Percentiles rank a stretch among this genome's conserved stretches.
Conservation (phyloP, 202 grass and related monocot species). For the Hordeum pubiflorum region DNA sequence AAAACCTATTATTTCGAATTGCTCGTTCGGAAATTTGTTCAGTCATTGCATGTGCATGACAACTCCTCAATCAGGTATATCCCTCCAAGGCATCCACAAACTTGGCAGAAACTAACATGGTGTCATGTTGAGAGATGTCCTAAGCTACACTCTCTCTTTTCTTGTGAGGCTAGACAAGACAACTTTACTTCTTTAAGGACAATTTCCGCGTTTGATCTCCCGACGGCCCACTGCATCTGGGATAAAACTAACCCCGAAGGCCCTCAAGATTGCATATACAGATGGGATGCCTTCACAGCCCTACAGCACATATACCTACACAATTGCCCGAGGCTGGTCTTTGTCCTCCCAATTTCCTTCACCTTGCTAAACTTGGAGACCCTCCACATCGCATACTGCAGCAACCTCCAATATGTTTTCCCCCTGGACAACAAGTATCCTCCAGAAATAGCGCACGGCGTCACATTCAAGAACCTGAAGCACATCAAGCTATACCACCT, state of each 20-base stretch:
- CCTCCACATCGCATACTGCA: neutral
- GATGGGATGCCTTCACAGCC: rapidly evolving
- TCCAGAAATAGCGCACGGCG: neutral
- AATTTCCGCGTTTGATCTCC: neutral
- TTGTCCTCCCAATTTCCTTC: neutral
- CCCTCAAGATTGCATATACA: neutral
- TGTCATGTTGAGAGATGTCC: neutral
- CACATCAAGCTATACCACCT: neutral
- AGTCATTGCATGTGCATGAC: neutral
- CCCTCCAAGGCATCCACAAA: neutral
- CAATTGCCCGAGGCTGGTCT: neutral
- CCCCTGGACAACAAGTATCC: neutral
- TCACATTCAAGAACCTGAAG: neutral
- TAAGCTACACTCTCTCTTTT: neutral
- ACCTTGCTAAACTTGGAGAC: neutral
- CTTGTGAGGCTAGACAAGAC: rapidly evolving
- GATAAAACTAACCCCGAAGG: neutral
- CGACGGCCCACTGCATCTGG: neutral
- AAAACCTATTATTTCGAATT: too few relatives aligned
- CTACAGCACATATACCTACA: neutral
- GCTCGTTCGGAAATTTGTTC: rapidly evolving
- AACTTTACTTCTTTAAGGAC: neutral
- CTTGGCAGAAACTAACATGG: rapidly evolving
- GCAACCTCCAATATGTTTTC: neutral
- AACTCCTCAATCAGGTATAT: neutral